Conservation (phyloP, 2,329 filamentous ascomycete species). For the Talaromyces pinophilus region DNA sequence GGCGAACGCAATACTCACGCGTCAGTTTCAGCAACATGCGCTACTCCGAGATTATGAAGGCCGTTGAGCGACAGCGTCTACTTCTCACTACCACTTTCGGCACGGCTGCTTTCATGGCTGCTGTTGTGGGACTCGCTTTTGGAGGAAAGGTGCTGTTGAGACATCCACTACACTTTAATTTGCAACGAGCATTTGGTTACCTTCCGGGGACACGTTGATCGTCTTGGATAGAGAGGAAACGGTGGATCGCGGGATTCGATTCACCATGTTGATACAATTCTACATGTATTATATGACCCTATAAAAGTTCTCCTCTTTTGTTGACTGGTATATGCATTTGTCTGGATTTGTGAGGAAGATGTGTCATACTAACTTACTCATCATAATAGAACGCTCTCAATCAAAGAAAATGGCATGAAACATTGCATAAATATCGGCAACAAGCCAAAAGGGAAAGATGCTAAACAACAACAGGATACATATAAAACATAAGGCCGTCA, state of each 20-base stretch:
- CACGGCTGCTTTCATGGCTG: conserved; percentile 32
- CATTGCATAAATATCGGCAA: neutral
- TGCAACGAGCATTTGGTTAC: conserved; percentile 18
- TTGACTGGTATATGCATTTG: neutral
- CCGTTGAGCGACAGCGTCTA: conserved; percentile 68
- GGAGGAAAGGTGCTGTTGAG: conserved; percentile 37
- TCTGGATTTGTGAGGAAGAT: neutral
- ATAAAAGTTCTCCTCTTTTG: conserved; percentile 3
- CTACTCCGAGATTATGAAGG: conserved; percentile 77
- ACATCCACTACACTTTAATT: conserved; percentile 29
- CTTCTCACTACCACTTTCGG: conserved; percentile 52
- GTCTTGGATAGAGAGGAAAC: neutral
- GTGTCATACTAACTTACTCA: neutral
- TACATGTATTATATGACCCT: conserved; percentile 7
- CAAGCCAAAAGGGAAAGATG: neutral
- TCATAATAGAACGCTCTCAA: neutral
- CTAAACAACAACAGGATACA: neutral
- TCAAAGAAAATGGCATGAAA: neutral
- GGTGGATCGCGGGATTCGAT: neutral
- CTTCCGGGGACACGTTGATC: neutral
- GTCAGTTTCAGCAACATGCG: conserved; percentile 92
- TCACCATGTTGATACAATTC: neutral
- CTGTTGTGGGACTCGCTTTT: conserved; percentile 35
- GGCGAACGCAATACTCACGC: conserved; percentile 88
- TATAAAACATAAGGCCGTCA: neutral